These are phyloP conservation scores for Fusarium floridanum DNA, from an alignment of 2,329 filamentous ascomycete species.

Conservation along the genomic window DNA sequence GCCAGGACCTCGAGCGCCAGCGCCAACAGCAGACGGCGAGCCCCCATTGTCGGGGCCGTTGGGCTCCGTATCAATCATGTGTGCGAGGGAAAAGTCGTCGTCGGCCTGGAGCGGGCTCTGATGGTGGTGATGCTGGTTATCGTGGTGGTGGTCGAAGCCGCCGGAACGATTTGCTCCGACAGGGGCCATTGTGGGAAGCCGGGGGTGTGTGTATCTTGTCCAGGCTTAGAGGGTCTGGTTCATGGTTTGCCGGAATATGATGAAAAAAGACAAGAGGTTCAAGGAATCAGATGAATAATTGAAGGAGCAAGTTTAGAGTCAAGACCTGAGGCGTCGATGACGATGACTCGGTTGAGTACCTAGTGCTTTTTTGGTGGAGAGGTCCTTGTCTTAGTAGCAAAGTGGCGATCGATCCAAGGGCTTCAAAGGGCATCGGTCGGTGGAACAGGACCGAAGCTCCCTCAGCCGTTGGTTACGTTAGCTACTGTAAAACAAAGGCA, in stretches of 20 bases:
- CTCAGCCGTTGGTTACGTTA: not conserved
- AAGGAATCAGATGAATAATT: not conserved
- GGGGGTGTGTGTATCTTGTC: not conserved
- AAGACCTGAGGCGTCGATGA: conserved; percentile 38
- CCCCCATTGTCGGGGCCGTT: conserved; percentile 22
- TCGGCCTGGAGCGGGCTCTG: conserved; percentile 41
- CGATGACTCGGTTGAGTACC: conserved; percentile 38
- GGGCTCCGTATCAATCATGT: conserved; percentile 42
- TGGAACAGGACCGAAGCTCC: conserved; percentile 2
- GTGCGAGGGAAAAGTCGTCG: conserved; percentile 48
- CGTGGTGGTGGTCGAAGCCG: conserved; percentile 32
- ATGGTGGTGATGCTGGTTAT: conserved; percentile 28
- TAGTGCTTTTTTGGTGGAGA: conserved; percentile 33
- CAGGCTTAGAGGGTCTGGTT: conserved; percentile 18
- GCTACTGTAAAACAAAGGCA: not conserved
- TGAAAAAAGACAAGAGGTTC: not conserved
- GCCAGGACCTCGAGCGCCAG: not conserved
- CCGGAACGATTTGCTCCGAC: conserved; percentile 39
- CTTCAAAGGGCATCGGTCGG: not conserved
- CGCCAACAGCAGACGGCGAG: conserved; percentile 26
- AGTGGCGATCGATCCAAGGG: conserved; percentile 30
- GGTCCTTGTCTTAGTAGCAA: conserved; percentile 8
- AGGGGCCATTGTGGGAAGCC: conserved; percentile 38
- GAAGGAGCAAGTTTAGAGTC: not conserved
- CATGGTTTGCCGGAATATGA: conserved; percentile 25